Evolutionary conservation across 176 grass and related monocot species (phyloP).

Genomic region (Avena eriantha): DNA sequence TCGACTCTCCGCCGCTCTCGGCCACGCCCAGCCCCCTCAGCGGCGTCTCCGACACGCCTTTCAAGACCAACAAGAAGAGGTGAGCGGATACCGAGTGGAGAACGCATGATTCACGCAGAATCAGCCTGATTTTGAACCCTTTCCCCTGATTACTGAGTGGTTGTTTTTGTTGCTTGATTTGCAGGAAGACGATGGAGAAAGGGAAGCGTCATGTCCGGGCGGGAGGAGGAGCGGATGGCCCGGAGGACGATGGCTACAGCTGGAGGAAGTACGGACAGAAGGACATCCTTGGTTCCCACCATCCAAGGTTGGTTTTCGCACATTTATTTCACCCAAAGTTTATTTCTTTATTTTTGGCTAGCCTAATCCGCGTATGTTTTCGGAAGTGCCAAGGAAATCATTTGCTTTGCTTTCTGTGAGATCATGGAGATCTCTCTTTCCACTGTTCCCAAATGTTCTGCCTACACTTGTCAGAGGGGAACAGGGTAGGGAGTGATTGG

Average conservation of each 20-base stretch:
- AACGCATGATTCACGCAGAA: background rate
- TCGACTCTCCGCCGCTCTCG: conserved; percentile 25
- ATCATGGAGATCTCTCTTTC: background rate
- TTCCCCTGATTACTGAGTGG: background rate
- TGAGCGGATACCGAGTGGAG: background rate
- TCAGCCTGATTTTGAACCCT: background rate
- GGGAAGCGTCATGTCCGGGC: conserved; percentile 45
- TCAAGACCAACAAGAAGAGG: conserved; percentile 56
- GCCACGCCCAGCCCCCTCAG: conserved; percentile 46
- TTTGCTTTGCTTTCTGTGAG: conserved; percentile 10
- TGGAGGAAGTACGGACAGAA: conserved; percentile 95
- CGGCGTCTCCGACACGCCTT: conserved; percentile 49
- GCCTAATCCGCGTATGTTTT: conserved; percentile 13
- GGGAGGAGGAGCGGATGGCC: conserved; percentile 38
- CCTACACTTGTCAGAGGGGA: conserved; percentile 33
- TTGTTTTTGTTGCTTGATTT: background rate
- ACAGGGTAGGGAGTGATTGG: background rate
- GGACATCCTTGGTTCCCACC: conserved; percentile 64
- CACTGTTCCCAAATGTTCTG: background rate
- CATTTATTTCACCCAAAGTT: conserved; percentile 41
- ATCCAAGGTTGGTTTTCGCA: conserved; percentile 29
- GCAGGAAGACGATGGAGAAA: conserved; percentile 56
- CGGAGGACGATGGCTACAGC: conserved; percentile 64
- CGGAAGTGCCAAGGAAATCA: conserved; percentile 17
- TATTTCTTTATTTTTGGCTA: background rate